A percentile compares a stretch with the other conserved stretches of the same genome.
phyloP scores from a whole-genome alignment of 345 rosid species.

The Dovyalis caffra region DNA sequence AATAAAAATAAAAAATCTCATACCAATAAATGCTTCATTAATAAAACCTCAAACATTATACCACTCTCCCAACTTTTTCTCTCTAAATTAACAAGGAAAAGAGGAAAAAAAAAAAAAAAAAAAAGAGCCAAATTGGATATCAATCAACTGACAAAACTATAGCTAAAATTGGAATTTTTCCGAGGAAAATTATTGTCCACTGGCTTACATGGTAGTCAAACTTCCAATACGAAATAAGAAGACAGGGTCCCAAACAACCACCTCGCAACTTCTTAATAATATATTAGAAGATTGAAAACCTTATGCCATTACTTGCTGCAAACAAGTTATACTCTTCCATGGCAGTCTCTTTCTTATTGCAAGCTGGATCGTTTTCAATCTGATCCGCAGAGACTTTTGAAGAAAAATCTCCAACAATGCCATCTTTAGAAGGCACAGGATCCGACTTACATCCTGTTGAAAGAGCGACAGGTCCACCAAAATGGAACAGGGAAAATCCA shows the following conservation, averaged over 20 bases:
- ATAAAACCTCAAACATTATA: slow-evolving; percentile 24
- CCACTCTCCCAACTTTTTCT: slow-evolving; percentile 36
- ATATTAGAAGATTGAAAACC: slow-evolving; percentile 63
- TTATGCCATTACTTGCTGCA: slow-evolving; percentile 60
- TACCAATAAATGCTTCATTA: slow-evolving; percentile 26
- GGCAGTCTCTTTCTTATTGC: slow-evolving; percentile 48
- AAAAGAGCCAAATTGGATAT: slow-evolving; percentile 22
- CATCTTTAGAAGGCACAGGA: slow-evolving; percentile 40
- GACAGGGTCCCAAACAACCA: slow-evolving; percentile 36
- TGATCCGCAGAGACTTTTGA: slow-evolving; percentile 50
- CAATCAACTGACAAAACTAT: slow-evolving; percentile 32
- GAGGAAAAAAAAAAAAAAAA: slow-evolving; percentile 10
- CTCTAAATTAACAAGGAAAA: slow-evolving; percentile 12
- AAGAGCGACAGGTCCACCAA: slow-evolving; percentile 76
- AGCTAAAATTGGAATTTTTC: slow-evolving; percentile 36
- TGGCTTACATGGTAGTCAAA: slow-evolving; percentile 38
- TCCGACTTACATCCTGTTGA: slow-evolving; percentile 45
- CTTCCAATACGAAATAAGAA: slow-evolving; percentile 33
- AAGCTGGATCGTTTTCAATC: slow-evolving; percentile 38
- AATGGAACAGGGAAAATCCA: slow-evolving; percentile 86
- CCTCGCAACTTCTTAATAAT: slow-evolving; percentile 32
- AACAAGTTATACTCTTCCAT: slow-evolving; percentile 88
- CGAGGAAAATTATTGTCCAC: slow-evolving; percentile 42
- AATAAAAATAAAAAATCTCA: background rate
- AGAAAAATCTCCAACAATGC: slow-evolving; percentile 41